phyloP scores from a whole-genome alignment of 2,329 filamentous ascomycete species.

The Helotiales sp. region DNA sequence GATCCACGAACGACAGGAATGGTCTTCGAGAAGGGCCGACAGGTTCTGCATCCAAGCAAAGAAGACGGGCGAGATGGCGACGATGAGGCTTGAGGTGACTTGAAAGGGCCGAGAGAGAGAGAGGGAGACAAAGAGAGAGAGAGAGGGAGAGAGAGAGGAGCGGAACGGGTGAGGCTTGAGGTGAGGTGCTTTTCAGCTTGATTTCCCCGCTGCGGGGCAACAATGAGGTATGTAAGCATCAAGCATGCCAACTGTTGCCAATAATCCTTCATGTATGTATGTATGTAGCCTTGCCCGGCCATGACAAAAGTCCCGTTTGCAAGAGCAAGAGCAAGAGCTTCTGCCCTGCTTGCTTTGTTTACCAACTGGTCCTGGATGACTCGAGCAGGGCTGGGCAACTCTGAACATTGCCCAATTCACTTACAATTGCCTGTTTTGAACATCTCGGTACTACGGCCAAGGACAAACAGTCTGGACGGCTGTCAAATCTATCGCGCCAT shows the following conservation, averaged over 20 bases:
- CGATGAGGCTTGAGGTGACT: neutral
- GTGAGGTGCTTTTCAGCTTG: neutral
- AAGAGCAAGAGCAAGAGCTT: too few species aligned
- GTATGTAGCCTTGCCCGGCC: neutral
- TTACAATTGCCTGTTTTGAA: neutral
- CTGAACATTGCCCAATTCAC: too few species aligned
- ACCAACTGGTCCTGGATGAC: too few species aligned
- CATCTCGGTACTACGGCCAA: neutral
- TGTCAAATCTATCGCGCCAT: neutral
- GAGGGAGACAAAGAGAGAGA: too few species aligned
- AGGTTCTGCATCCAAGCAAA: neutral
- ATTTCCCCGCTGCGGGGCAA: constrained; percentile 8
- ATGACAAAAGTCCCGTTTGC: too few species aligned
- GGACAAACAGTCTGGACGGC: neutral
- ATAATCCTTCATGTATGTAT: too few species aligned
- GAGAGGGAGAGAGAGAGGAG: neutral
- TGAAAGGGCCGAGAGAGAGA: too few species aligned
- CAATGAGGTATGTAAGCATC: neutral
- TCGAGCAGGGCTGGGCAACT: too few species aligned
- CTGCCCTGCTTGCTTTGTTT: too few species aligned
- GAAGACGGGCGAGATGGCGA: neutral
- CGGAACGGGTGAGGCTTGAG: neutral
- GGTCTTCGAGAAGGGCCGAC: neutral
- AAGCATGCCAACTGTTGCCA: too few species aligned
- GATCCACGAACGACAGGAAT: neutral